Evolutionary conservation across 2,329 filamentous ascomycete genomes (phyloP), one percentile per base, ranked within the genome.

Genomic region (Aspergillus japonicus): DNA sequence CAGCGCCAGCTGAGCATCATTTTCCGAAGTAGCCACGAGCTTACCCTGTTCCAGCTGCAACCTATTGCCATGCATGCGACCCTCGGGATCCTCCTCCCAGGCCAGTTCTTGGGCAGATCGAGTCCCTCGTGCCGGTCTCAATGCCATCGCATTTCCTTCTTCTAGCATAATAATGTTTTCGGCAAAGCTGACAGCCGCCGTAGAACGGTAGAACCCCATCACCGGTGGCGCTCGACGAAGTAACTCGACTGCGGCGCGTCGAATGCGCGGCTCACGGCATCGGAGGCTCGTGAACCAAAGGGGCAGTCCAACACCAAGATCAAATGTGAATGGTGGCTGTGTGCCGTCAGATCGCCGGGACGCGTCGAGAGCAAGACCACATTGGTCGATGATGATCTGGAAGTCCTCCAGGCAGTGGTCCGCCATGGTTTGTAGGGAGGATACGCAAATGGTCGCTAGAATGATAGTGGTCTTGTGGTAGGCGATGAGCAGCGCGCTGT

Each of bases 221-320:
- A 74, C 61, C 1, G 54, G 62, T 6, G 68, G 70, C 3, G 66
- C 64, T 52, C 54, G 61, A 1, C 60, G 62, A 0, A 75, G 60
- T 16, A 75, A 58, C 14, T 61, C 59, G 1, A 76, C 39, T 23
- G 74, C 72, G 2, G 58, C 49, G 2, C 73, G 71, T 42, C 74
- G 70, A 12, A 68, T 62, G 4, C 14, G 49, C 1, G 71, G 73
- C n/a, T 75, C 68, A 8, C 73, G 71, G 49, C 73, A 76, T 50
- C 69, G 65, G 1, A 74, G 60, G 26, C 66, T 66, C 1, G 69
- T 71, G 26, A 75, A 70, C 64, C 66, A 76, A 2, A 75, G 64
- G 2, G 71, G 71, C 10, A 70, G 47, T 1, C 64, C 70, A 16
- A 74, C 56, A 14, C 65, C 65, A 6, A 73, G 54, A 24, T 75